Conservation (phyloP, 2,329 filamentous ascomycete genomes). For the Raffaelea albimanens region DNA sequence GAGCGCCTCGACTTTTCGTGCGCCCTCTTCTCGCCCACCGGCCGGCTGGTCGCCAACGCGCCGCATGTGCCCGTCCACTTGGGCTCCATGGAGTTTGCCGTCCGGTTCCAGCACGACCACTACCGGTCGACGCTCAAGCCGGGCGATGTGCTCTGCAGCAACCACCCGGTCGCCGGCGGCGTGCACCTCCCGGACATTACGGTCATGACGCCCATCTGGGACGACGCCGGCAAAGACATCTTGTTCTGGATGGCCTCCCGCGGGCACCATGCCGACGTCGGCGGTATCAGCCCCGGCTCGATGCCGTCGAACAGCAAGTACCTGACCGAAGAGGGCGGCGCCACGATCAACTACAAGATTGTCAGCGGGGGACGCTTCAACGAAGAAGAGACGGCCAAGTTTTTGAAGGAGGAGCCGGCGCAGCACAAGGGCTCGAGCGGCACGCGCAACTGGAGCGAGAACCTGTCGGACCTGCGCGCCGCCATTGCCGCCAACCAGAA, state of each 20-base stretch:
- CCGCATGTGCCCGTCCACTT: constrained; percentile 68
- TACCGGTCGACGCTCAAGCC: constrained; percentile 59
- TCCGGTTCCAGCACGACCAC: constrained; percentile 69
- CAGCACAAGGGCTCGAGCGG: no score
- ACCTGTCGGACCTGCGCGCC: not conserved
- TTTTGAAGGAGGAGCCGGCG: no score
- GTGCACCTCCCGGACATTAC: constrained; percentile 79
- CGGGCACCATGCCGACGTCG: constrained; percentile 69
- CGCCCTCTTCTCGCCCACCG: constrained; percentile 65
- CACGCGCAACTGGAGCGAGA: not conserved
- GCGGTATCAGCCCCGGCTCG: not conserved
- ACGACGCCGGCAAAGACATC: constrained; percentile 53
- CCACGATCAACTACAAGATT: constrained; percentile 57
- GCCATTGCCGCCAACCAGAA: not conserved
- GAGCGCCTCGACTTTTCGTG: constrained; percentile 78
- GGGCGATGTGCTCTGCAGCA: constrained; percentile 50
- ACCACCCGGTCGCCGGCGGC: constrained; percentile 74
- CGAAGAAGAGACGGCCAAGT: constrained; percentile 43
- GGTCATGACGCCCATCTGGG: constrained; percentile 69
- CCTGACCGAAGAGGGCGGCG: constrained; percentile 54
- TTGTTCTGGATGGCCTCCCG: constrained; percentile 73
- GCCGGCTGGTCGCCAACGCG: constrained; percentile 68
- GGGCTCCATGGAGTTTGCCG: constrained; percentile 76
- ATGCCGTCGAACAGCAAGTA: constrained; percentile 42
- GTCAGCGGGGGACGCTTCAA: constrained; percentile 71